A percentile compares a stretch with the other conserved stretches of the same genome.
These are phyloP conservation scores for Circinella umbellata DNA, from an alignment of 371 early-diverging fungal genomes.

Conservation along the genomic window DNA sequence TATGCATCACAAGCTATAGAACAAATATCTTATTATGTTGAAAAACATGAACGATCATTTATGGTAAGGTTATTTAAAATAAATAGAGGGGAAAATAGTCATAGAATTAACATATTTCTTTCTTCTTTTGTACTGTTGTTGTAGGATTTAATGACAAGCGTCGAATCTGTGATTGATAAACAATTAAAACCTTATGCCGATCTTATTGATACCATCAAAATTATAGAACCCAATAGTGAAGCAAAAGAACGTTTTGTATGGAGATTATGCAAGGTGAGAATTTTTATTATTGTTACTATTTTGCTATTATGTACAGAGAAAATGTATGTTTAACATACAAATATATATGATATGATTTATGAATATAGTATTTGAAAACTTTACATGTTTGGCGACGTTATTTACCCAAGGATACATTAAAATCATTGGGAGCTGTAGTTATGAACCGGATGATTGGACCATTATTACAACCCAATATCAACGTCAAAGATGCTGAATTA, in stretches of 20 bases:
- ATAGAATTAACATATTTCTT: too few relatives aligned
- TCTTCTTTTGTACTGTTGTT: too few relatives aligned
- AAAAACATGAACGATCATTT: constrained; percentile 39
- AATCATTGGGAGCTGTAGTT: constrained; percentile 23
- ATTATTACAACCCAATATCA: constrained; percentile 26
- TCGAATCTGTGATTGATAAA: constrained; percentile 34
- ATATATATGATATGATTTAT: background rate
- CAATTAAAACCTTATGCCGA: constrained; percentile 35
- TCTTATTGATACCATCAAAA: constrained; percentile 21
- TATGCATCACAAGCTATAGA: constrained; percentile 39
- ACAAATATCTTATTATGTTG: constrained; percentile 53
- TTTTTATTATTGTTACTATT: background rate
- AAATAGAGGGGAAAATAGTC: background rate
- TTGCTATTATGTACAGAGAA: background rate
- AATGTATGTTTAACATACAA: background rate
- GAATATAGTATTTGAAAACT: constrained; percentile 34
- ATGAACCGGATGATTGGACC: constrained; percentile 34
- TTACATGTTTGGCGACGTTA: constrained; percentile 32
- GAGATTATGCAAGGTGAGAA: constrained; percentile 40
- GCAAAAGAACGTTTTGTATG: constrained; percentile 42
- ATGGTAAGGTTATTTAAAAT: background rate
- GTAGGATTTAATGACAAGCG: constrained; percentile 32
- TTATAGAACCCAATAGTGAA: constrained; percentile 19
- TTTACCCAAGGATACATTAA: constrained; percentile 29
- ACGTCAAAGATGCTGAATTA: constrained; percentile 23